Base-by-base conservation (phyloP, 2,329 filamentous ascomycete species). In the Rutstroemia sp. region DNA sequence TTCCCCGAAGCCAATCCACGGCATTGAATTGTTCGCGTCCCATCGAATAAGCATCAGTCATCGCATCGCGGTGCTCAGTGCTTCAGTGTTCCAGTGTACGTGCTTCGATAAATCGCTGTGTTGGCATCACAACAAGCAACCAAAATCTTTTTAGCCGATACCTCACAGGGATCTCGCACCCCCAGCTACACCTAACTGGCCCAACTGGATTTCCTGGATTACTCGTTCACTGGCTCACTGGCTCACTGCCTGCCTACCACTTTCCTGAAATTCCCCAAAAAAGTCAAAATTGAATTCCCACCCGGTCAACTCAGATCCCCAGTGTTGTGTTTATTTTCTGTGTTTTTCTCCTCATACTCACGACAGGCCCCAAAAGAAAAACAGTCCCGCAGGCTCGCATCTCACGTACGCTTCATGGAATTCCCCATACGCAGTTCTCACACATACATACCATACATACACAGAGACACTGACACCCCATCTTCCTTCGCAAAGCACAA, bases 71-170 rank as follows among this genome's bases (percentile, higher is more conserved):
- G 30, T 34, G 30, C 53, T 54, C 48, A 54, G 48, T 54, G 34
- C 47, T 30, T 30, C 44, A 48, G 14, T n/a, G 39, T 27, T 23
- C 23, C 19, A 16, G 25, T 54, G 39, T 19, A 19, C 39, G 17
- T 46, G n/a, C 46, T 39, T 53, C 19, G 41, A 41, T 42, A 38
- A 39, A 39, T 42, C 53, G 59, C 58, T 64, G 58, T 53, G 62
- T 57, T 64, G 62, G 62, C 61, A 63, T 59, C 61, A 57, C 58
- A 60, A 63, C 58, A 58, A 60, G 51, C 58, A 61, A 50, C 56
- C 47, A 57, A 41, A 55, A 19, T 48, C 49, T 44, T 55, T 44
- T 55, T 55, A 55, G 46, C 53, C 53, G 53, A 55, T 25, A 37
- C 47, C n/a, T 51, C 17, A 14, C 51, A 53, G 51, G 53, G 53